phyloP scores from a whole-genome alignment of 78 protist genomes.

The Pelomyxa schiedti region DNA sequence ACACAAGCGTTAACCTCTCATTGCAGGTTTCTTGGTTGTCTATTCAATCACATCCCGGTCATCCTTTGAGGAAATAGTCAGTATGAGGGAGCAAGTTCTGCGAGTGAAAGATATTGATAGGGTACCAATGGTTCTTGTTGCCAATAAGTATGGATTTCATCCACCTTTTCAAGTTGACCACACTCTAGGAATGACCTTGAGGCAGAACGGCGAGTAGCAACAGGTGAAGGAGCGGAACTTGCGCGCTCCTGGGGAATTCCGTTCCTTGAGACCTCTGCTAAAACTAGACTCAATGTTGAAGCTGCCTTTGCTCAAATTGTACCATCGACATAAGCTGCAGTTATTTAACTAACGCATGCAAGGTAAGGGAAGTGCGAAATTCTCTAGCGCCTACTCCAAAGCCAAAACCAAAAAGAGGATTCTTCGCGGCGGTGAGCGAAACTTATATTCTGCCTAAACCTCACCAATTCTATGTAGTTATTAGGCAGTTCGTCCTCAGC shows the following conservation, averaged over 20 bases:
- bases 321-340: not conserved
- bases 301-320: slow-evolving; percentile 42
- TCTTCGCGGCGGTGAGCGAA: too few relatives aligned
- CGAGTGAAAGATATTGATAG: slow-evolving; percentile 39
- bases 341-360: not conserved
- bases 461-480: too few relatives aligned
- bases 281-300: slow-evolving; percentile 47
- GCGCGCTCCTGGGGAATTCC: slow-evolving; percentile 25
- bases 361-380: not conserved
- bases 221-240: slow-evolving; percentile 20
- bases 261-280: slow-evolving; percentile 67
- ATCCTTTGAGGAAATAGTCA: slow-evolving; percentile 15
- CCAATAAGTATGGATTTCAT: too few relatives aligned
- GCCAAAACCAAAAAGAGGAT: too few relatives aligned
- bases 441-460: too few relatives aligned
- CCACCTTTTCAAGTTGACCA: too few relatives aligned
- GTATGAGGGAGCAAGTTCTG: slow-evolving; percentile 49
- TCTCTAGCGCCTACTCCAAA: not conserved
- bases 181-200: slow-evolving; percentile 50
- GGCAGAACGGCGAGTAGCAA: slow-evolving; percentile 3
- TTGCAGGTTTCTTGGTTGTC: slow-evolving; percentile 54
- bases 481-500: too few relatives aligned
- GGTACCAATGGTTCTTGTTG: slow-evolving; percentile 50
- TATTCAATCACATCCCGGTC: slow-evolving; percentile 22
- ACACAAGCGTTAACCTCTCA: too few relatives aligned